A percentile compares a stretch with the other conserved stretches of the same genome.
Conservation (phyloP, 2,329 filamentous ascomycete genomes). For the Endothia cerciana region DNA sequence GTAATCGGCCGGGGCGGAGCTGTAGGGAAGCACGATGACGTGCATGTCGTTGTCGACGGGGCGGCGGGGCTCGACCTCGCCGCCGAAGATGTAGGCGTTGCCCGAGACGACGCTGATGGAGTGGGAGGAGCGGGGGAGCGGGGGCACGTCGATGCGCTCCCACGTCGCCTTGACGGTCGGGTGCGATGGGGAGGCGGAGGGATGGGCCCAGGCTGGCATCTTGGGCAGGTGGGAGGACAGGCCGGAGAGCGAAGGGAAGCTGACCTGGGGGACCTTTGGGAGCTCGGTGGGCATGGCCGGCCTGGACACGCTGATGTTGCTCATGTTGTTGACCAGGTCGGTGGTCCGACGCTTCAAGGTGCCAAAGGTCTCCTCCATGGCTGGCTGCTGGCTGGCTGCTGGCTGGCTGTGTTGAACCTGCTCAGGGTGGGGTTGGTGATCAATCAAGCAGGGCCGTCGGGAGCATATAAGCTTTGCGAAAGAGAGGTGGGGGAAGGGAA, state of each 20-base stretch:
- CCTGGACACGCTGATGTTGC: slow-evolving; percentile 14
- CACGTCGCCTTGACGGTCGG: slow-evolving; percentile 59
- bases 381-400: no score
- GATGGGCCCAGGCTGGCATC: slow-evolving; percentile 31
- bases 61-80: slow-evolving; percentile 66
- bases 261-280: slow-evolving; percentile 33
- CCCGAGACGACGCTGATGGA: slow-evolving; percentile 63
- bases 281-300: slow-evolving; percentile 30
- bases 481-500: no score
- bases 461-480: no score
- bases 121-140: slow-evolving; percentile 75
- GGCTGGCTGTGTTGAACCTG: neutral
- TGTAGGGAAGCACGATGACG: slow-evolving; percentile 63
- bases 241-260: slow-evolving; percentile 32
- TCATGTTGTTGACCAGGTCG: slow-evolving; percentile 12
- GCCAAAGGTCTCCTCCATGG: slow-evolving; percentile 59
- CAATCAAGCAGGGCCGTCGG: no score
- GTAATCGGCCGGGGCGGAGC: slow-evolving; percentile 62
- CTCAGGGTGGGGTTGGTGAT: no score
- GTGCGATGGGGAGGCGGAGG: slow-evolving; percentile 28
- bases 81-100: slow-evolving; percentile 72
- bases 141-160: slow-evolving; percentile 59
- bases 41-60: slow-evolving; percentile 76
- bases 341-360: slow-evolving; percentile 55
- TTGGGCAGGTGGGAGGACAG: slow-evolving; percentile 34